Percentiles rank a stretch among this genome's conserved stretches.
phyloP scores from a whole-genome alignment of 2,329 filamentous ascomycete genomes.

The Ceratocystis destructans region DNA sequence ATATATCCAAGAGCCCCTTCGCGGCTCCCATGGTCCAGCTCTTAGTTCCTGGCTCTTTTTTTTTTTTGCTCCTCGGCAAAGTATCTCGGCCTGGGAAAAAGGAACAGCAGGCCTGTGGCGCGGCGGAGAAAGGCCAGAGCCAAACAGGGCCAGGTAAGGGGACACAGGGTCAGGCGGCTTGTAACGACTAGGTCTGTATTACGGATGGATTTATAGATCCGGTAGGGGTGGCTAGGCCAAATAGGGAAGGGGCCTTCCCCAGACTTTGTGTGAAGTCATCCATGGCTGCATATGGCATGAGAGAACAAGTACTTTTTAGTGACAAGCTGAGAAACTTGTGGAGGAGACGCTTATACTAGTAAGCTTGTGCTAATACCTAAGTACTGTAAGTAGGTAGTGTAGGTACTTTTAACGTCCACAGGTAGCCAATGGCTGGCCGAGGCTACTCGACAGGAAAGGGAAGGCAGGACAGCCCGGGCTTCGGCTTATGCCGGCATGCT shows the following conservation, averaged over 20 bases:
- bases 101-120: background rate
- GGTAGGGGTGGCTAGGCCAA: background rate
- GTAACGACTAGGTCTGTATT: too few relatives aligned
- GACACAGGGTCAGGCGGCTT: too few relatives aligned
- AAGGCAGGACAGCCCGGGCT: background rate
- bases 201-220: background rate
- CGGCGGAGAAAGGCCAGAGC: background rate
- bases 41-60: background rate
- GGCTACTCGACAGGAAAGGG: constrained; percentile 6
- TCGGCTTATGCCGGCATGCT: background rate
- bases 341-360: background rate
- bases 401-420: background rate
- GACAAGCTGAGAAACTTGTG: background rate
- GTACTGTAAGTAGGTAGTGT: background rate
- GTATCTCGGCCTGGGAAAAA: constrained; percentile 9
- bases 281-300: background rate
- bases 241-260: background rate
- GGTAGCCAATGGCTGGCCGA: constrained; percentile 16
- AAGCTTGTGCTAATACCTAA: background rate
- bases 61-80: constrained; percentile 8
- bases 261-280: background rate
- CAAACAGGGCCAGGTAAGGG: too few relatives aligned
- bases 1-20: background rate
- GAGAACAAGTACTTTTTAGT: background rate
- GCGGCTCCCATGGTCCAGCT: background rate